Conservation (phyloP, 164 flowering plant genomes). For the Chimonanthus praecox region DNA sequence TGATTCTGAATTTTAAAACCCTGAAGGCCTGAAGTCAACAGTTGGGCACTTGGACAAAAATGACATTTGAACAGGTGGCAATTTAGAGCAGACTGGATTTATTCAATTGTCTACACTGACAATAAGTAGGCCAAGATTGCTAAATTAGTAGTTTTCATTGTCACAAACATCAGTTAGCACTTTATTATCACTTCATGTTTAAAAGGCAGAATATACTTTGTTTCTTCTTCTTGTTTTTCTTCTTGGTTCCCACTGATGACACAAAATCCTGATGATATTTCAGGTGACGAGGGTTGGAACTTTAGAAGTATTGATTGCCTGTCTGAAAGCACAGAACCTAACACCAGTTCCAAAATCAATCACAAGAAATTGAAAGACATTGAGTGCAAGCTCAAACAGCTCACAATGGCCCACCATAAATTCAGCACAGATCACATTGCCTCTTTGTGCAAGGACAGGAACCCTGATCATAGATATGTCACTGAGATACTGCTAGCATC, state of each 20-base stretch:
- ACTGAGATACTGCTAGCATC: slow-evolving; percentile 63
- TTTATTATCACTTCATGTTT: not conserved
- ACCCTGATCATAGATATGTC: slow-evolving; percentile 59
- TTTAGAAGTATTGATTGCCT: slow-evolving; percentile 9
- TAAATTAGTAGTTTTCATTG: too few relatives aligned
- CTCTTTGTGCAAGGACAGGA: slow-evolving; percentile 26
- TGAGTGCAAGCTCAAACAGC: slow-evolving; percentile 25
- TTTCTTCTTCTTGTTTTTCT: not conserved
- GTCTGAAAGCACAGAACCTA: slow-evolving; percentile 13
- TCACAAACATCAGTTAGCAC: not conserved
- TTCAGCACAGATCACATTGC: slow-evolving; percentile 26
- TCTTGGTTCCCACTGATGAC: slow-evolving; percentile 32
- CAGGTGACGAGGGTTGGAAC: slow-evolving; percentile 32
- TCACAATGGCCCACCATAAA: slow-evolving; percentile 28
- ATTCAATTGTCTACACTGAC: not conserved
- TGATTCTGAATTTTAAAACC: too few relatives aligned
- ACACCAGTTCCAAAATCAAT: slow-evolving; percentile 20
- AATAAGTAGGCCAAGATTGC: not conserved
- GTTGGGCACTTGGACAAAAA: not conserved
- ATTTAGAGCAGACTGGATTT: not conserved
- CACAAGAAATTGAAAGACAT: slow-evolving; percentile 37
- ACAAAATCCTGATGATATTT: slow-evolving; percentile 20
- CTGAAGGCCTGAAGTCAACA: too few relatives aligned
- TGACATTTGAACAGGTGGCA: not conserved
- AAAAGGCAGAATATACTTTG: not conserved